Base-by-base conservation (phyloP, 768 basidiomycete genomes). In the Pholiota microspora region DNA sequence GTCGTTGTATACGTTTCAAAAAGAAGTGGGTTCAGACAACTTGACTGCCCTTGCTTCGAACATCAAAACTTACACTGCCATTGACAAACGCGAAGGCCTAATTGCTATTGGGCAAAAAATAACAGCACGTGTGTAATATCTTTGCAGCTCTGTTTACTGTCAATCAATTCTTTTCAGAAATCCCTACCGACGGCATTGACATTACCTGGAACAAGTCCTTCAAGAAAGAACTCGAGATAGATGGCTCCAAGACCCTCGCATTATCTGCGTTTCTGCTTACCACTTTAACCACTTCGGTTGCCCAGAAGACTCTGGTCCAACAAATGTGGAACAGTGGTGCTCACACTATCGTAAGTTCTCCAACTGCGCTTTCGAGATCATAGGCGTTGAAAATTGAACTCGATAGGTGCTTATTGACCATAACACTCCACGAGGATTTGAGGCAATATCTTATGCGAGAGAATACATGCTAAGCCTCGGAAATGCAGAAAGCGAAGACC, bases 241-340 rank as follows among this genome's bases (percentile, higher is more conserved):
- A 81, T 12, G 84, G 82, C 16, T 64, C 69, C 25, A 73, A 77
- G 49, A 78, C 80, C 13, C 62, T 98, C 24, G 92, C 90, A 1
- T 64, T 99, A 27, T 92, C 91, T 15, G 89, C 94, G 0, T 98
- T 97, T 72, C 77, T 86, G 66, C 73, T 99, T 1, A 85, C 89
- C n/a, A 81, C 89, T 16, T 73, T 94, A 15, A 73, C 84, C 4
- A 83, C 79, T 2, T 67, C 82, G 35, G 61, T 84, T 15, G 79
- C 83, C 7, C 79, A 88, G 56, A 87, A 84, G 70, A 71, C 76
- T 2, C 64, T 93, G 42, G 77, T 95, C 24, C 84, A 86, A 64
- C 84, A 91, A 62, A 89, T 98, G 78, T 98, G 94, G 94, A 80
- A 89, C 44, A 92, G 92, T 62, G 93, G 92, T 40, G 94, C 94